Base-by-base conservation (phyloP, 1,284 basidiomycete species). In the Cutaneotrichosporon daszewskae region DNA sequence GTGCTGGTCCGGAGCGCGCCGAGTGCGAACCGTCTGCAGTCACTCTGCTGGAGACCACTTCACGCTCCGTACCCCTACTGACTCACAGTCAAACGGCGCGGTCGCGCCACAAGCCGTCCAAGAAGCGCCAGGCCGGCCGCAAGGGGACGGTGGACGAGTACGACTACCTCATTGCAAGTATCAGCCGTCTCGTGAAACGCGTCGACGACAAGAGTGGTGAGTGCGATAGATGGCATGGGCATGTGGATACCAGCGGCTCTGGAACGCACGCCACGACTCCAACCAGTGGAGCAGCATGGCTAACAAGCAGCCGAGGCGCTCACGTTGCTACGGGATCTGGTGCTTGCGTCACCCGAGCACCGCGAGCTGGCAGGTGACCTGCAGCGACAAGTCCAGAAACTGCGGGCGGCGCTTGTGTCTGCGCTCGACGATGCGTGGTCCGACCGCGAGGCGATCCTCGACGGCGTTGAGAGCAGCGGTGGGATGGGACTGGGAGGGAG, bases 111-210 rank as follows among this genome's bases (percentile, higher is more conserved):
- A 84, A 52, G 84, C 81, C 28, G 20, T 55, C 54, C 81, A 86
- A 67, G 44, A 94, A 92, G 64, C 78, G 85, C 16, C 86, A 84
- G 5, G 85, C 84, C 0, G 94, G 95, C 0, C 76, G 85, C 46
- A 97, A 95, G 67, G 95, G 95, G 2, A 95, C 90, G 0, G 84
- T 95, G 0, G 91, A 95, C 62, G 95, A 99, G 68, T 92, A 97
- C 72, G 88, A 91, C 62, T 98, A 99, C 61, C 78, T 98, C 5
- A 78, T 97, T 35, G 82, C 79, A 35, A 89, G 86, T 4, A 69
- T 96, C 37, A 78, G 79, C 1, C 88, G 94, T 58, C 76, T 96
- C 5, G 78, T 82, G 8, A 43, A 51, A 4, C 53, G 69, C 4
- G 61, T 67, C 2, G 68, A 69, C 37, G 69, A 71, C 43, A 72